Evolutionary conservation across 2,329 filamentous ascomycete genomes (phyloP).

Genomic region (Nannizziopsis arthrosporioides): DNA sequence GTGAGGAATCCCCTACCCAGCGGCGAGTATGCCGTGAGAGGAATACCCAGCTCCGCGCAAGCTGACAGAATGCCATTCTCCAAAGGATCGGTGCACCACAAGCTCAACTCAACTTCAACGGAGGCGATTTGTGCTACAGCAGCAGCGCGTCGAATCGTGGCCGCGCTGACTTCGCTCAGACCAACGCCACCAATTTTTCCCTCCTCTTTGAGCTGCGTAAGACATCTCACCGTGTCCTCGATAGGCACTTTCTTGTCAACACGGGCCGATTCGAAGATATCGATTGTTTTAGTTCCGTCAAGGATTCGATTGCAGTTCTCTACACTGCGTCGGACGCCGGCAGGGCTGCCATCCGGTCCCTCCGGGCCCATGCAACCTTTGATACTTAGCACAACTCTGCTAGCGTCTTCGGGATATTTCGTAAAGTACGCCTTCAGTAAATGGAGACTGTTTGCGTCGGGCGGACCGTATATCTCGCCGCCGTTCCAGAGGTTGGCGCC

Average conservation of each 20-base stretch:
- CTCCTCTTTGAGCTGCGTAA: conserved; percentile 24
- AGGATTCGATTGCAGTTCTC: conserved; percentile 42
- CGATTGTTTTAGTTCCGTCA: conserved; percentile 43
- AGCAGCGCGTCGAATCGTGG: conserved; percentile 33
- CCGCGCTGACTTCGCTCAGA: conserved; percentile 27
- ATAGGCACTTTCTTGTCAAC: conserved; percentile 41
- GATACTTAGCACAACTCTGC: conserved; percentile 21
- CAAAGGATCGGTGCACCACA: conserved; percentile 47
- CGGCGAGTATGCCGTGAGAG: conserved; percentile 49
- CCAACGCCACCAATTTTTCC: conserved; percentile 30
- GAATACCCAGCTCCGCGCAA: conserved; percentile 47
- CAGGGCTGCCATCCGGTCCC: conserved; percentile 35
- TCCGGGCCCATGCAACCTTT: conserved; percentile 22
- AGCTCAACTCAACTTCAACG: conserved; percentile 50
- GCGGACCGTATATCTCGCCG: conserved; percentile 25
- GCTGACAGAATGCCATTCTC: conserved; percentile 46
- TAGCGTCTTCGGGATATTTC: conserved; percentile 21
- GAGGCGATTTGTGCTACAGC: conserved; percentile 41
- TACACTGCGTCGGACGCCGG: conserved; percentile 42
- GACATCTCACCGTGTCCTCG: conserved; percentile 30
- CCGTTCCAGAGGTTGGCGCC: conserved; percentile 26
- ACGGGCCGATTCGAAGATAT: conserved; percentile 46
- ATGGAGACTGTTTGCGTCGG: conserved; percentile 20
- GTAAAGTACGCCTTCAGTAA: conserved; percentile 22
- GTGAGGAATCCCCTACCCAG: conserved; percentile 47